Base-by-base conservation (phyloP, 1,284 basidiomycete genomes). In the Trichosporon asahii region DNA sequence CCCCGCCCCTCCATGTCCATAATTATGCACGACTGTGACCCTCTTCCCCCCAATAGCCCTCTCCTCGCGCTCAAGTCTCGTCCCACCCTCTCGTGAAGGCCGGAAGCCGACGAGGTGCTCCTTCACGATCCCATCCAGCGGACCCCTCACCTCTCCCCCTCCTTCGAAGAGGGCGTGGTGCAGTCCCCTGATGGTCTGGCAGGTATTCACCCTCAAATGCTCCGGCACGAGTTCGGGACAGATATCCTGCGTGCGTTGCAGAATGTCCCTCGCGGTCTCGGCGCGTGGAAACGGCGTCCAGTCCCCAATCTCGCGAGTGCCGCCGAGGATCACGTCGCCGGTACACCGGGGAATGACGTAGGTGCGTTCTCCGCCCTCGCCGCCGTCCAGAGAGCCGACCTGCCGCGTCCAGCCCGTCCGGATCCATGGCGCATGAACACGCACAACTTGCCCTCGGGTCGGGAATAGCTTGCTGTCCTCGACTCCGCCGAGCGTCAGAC, bases 361-460 rank as follows among this genome's bases (percentile, higher is more conserved):
- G 0, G 82, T 83, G 44, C 83, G 71, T 64, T 78, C 71, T 0
- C 83, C 83, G 9, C 80, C 81, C 72, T 84, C 81, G 2, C 75
- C 78, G 23, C 80, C 82, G 2, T 70, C 74, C 21, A 83, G 73
- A 27, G 69, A 68, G 14, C 80, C 82, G 23, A 80, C 72, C 67
- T 84, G 83, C 7, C 80, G 69, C 3, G 83, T 84, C 64, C 64
- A 81, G 0, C 83, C 83, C 0, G 69, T 64, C 29, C 76, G 74
- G 14, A 83, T 63, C 81, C 81, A 82, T 0, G 80, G 80, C 7
- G 88, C 87, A 12, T 82, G 77, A 7, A 88, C 74, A 11, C 87
- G 74, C 14, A 87, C 85, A 1, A 86, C 85, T 74, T 89, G 88
- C 0, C 88, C 88, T 21, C 88, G 82, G 6, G 86, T 85, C 3